Conservation (phyloP, 2,329 filamentous ascomycete species). For the Thermoascus crustaceus region DNA sequence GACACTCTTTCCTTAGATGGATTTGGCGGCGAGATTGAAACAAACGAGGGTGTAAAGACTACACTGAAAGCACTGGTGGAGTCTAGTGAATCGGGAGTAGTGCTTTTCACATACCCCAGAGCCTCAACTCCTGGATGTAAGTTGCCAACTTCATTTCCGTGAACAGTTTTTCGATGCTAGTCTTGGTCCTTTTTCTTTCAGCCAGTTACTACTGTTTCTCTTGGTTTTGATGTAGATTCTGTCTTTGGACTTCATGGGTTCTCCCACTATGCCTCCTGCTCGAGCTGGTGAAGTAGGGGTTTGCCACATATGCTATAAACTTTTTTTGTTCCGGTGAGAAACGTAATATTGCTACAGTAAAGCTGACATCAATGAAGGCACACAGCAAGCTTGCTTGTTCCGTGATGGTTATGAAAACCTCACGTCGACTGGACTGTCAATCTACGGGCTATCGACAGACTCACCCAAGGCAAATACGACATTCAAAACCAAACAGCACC, state of each 20-base stretch:
- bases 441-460: slow-evolving; percentile 86
- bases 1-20: slow-evolving; percentile 45
- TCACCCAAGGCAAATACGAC: slow-evolving; percentile 84
- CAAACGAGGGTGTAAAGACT: slow-evolving; percentile 72
- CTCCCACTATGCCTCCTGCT: neutral
- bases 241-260: neutral
- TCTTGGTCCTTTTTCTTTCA: slow-evolving; percentile 1
- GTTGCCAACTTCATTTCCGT: slow-evolving; percentile 26
- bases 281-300: too few species aligned
- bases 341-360: neutral
- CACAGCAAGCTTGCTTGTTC: slow-evolving; percentile 87
- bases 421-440: slow-evolving; percentile 68
- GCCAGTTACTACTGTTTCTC: too few species aligned
- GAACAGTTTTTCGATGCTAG: neutral
- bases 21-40: slow-evolving; percentile 67
- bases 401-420: slow-evolving; percentile 73
- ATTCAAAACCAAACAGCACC: slow-evolving; percentile 84
- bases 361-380: slow-evolving; percentile 51
- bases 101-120: slow-evolving; percentile 92
- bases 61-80: slow-evolving; percentile 73
- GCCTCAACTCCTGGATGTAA: slow-evolving; percentile 91
- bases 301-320: neutral
- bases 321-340: neutral
- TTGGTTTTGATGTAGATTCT: neutral
- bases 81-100: slow-evolving; percentile 74